Evolutionary conservation across 768 basidiomycete genomes (phyloP), one percentile per base, ranked within the genome.

Genomic region (Tylopilus subfusipes): DNA sequence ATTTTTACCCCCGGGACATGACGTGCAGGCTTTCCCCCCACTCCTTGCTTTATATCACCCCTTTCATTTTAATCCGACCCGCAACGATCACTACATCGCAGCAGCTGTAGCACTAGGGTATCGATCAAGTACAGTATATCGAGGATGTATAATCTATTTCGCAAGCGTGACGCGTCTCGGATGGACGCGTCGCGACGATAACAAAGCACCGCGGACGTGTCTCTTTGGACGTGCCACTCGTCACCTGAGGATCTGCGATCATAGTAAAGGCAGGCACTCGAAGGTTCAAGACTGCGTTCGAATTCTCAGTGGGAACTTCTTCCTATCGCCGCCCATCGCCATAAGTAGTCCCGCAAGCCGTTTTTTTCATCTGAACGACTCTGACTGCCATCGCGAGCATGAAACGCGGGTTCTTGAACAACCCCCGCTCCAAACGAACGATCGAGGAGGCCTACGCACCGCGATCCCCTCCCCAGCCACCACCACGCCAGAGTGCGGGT

Each of bases 361-460:
- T n/a, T n/a, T n/a, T n/a, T n/a, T 2, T 22, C 5, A 13, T 40
- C 21, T 39, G 14, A 42, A 31, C 42, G 6, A 30, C 12, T 18
- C 13, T 36, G 34, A 3, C 25, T 7, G 7, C 25, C 19, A 5
- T 18, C 31, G 24, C 40, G 22, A 69, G 14, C 34, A 36, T 68
- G 67, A 61, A 61, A 38, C 65, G 63, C 5, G 65, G 63, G 0
- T 61, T 69, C 30, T 30, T 61, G 29, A 63, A 63, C 29, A 52
- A 53, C 2, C 0, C 47, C 0, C 57, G 53, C 18, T 56, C 46
- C 33, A 62, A 64, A 38, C 40, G 24, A 13, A 45, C 38, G 11
- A 52, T 63, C 24, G 55, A 50, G 3, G 51, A 60, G 47, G 54
- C 39, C 38, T 39, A 53, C 22, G 19, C 49, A 7, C 50, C 52